Evolutionary conservation across 139 green algal species (phyloP), one percentile per base, ranked within the genome.

Genomic region (Tetradesmus lagerheimii): DNA sequence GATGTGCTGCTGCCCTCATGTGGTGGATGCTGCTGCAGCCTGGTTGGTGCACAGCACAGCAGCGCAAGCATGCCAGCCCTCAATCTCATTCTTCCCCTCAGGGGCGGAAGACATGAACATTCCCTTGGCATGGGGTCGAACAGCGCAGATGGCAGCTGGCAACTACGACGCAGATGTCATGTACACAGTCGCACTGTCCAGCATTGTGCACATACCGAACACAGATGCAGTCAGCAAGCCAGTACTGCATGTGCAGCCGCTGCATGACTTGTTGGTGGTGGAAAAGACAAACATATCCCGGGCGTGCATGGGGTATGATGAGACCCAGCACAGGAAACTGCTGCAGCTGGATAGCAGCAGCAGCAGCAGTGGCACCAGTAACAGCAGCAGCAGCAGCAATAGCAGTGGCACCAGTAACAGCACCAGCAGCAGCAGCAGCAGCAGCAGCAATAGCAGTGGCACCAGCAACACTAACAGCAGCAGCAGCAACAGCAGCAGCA

Each of bases 81-180:
- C 2, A n/a, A 45, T 91, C 18, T 66, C 64, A 20, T 91, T 89
- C 34, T 91, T 89, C 64, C 88, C 88, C 12, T n/a, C 66, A 9
- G 88, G 88, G 4, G 45, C 66, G 11, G 88, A 91, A 38, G 80
- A 91, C 35, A 64, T 71, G 5, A 91, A 91, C 67, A 37, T 91
- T 18, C 88, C 88, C 3, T 25, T 37, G 41, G 80, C 88, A 23
- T 91, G 88, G 88, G 80, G 80, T 4, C 29, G 27, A 50, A 79
- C 66, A 45, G 43, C 45, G 27, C 88, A 91, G 43, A n/a, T 78
- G 29, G 45, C 66, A 79, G 80, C 80, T n/a, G 88, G 88, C 25
- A 91, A 91, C 88, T 31, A 23, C 20, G 29, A 41, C 25, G 50
- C 23, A 31, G 67, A 84, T 57, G 35, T 27, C 57, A 64, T 91